phyloP scores from a whole-genome alignment of 2,329 filamentous ascomycete genomes.

The Cryphonectria nitschkei region DNA sequence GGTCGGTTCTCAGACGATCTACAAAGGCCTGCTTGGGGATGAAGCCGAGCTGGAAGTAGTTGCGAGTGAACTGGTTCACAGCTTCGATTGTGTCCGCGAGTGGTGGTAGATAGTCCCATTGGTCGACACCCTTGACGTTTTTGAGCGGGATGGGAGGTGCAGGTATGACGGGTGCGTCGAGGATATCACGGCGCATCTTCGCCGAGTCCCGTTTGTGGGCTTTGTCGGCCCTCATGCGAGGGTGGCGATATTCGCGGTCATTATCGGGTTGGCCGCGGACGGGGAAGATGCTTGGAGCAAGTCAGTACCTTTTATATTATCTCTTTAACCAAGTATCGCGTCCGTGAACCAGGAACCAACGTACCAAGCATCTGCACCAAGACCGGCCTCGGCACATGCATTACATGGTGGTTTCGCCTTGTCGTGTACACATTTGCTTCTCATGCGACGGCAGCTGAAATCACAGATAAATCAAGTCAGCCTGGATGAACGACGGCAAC shows the following conservation, averaged over 20 bases:
- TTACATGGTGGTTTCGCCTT: slow-evolving; percentile 54
- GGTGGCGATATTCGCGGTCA: slow-evolving; percentile 61
- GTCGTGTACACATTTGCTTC: slow-evolving; percentile 59
- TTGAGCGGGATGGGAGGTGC: slow-evolving; percentile 28
- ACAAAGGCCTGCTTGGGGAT: slow-evolving; percentile 58
- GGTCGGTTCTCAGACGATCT: slow-evolving; percentile 49
- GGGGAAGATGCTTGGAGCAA: slow-evolving; percentile 50
- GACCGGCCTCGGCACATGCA: slow-evolving; percentile 54
- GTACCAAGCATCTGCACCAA: slow-evolving; percentile 54
- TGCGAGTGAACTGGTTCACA: slow-evolving; percentile 55
- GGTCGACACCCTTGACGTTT: slow-evolving; percentile 39
- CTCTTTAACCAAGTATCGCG: neutral
- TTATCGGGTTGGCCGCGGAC: slow-evolving; percentile 56
- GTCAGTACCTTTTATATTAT: slow-evolving; percentile 17
- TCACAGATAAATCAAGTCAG: slow-evolving; percentile 17
- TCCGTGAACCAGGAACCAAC: slow-evolving; percentile 26
- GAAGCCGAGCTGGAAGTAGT: slow-evolving; percentile 65
- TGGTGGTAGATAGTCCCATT: slow-evolving; percentile 56
- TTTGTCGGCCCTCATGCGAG: slow-evolving; percentile 54
- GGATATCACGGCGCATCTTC: slow-evolving; percentile 42
- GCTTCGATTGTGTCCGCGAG: slow-evolving; percentile 55
- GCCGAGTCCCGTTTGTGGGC: slow-evolving; percentile 44
- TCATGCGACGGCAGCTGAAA: slow-evolving; percentile 57
- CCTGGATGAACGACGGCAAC: slow-evolving; percentile 10
- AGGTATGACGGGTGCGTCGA: slow-evolving; percentile 35